phyloP scores from a whole-genome alignment of 225 moss, liverwort and hornwort species.

The Pseudisothecium myosuroides region DNA sequence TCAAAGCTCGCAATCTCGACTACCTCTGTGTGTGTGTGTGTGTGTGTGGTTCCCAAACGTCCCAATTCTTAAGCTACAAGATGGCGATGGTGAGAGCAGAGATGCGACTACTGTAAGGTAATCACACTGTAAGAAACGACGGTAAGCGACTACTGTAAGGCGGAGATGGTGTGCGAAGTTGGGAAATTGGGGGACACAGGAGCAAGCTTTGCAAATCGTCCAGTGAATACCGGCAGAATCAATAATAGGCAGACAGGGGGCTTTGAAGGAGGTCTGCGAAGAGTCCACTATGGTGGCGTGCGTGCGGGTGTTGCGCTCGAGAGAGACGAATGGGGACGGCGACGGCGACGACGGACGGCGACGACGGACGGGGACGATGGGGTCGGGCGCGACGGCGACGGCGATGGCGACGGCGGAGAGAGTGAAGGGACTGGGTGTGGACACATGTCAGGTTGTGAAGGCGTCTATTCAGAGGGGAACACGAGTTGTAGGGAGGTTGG shows the following conservation, averaged over 20 bases:
- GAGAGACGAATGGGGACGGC: background rate
- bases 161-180: background rate
- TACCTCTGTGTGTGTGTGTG: background rate
- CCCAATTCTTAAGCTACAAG: background rate
- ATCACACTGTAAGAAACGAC: background rate
- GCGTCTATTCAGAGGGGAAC: background rate
- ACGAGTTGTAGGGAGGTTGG: background rate
- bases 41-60: background rate
- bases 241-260: background rate
- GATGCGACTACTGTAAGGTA: background rate
- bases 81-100: background rate
- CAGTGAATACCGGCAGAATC: background rate
- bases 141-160: background rate
- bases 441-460: background rate
- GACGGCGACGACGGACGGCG: no score
- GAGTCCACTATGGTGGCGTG: background rate
- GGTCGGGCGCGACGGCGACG: background rate
- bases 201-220: background rate
- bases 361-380: background rate
- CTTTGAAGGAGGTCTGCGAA: background rate
- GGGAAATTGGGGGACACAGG: background rate
- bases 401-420: background rate
- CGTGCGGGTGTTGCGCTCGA: background rate
- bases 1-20: background rate
- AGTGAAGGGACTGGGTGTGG: background rate